Percentiles rank a stretch among this genome's conserved stretches.
Evolutionary conservation across 352 stramenopile species (phyloP).

Genomic region (Phytophthora fragariaefolia): DNA sequence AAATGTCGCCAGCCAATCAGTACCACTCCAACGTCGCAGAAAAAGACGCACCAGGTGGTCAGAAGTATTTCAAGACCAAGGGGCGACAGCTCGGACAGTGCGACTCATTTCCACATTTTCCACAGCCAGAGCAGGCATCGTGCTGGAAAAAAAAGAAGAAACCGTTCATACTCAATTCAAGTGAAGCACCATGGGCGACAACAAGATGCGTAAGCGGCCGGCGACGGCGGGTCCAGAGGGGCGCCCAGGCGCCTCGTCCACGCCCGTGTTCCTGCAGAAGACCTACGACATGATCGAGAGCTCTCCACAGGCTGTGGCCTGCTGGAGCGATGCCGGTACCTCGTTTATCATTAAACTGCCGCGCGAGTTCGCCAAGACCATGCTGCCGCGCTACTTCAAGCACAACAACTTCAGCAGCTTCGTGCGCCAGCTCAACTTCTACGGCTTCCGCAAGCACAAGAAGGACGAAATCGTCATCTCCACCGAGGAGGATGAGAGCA

Average conservation of each 20-base stretch:
- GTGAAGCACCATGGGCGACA: constrained; percentile 37
- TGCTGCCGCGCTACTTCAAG: constrained; percentile 94
- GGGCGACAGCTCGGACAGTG: constrained; percentile 5
- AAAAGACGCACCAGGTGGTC: constrained; percentile 13
- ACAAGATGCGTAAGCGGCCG: constrained; percentile 45
- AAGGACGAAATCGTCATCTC: constrained; percentile 90
- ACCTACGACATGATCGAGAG: constrained; percentile 95
- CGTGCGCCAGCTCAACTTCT: constrained; percentile 95
- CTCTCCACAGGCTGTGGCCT: constrained; percentile 74
- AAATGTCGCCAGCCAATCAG: constrained; percentile 15
- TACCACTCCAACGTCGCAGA: constrained; percentile 2
- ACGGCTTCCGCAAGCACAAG: constrained; percentile 94
- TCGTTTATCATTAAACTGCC: constrained; percentile 94
- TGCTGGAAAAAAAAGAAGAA: constrained; percentile 38
- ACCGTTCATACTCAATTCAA: constrained; percentile 26
- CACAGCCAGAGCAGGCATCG: constrained; percentile 1
- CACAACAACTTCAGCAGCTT: constrained; percentile 96
- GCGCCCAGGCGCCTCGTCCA: constrained; percentile 16
- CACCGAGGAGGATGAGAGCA: constrained; percentile 75
- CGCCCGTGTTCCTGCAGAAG: constrained; percentile 92
- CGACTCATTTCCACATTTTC: constrained; percentile 45
- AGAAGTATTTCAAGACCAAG: constrained; percentile 26
- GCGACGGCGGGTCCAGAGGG: constrained; percentile 12
- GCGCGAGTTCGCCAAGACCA: constrained; percentile 91
- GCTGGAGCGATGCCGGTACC: constrained; percentile 79